Conservation (phyloP, 495 filamentous ascomycete genomes). For the Podospora pseudoanserina region DNA sequence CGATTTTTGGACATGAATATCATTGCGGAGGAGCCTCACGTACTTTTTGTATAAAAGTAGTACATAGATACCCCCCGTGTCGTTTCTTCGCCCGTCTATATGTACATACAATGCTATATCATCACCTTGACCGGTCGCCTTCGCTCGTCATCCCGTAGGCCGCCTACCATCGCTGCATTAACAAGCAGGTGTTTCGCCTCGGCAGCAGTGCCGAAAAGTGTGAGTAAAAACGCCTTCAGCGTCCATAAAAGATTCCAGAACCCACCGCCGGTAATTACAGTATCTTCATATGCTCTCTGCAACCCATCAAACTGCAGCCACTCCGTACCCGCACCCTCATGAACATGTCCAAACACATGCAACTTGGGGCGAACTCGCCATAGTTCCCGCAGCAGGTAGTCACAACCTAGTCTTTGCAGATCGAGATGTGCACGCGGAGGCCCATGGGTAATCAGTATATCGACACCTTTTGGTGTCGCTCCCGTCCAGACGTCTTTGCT, state of each 20-base stretch:
- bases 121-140: conserved; percentile 13
- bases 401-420: conserved; percentile 55
- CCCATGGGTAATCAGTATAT: conserved; percentile 74
- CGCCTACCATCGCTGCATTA: conserved; percentile 16
- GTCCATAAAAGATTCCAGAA: conserved; percentile 19
- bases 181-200: conserved; percentile 21
- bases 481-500: conserved; percentile 23
- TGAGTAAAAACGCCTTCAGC: not conserved
- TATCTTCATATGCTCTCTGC: conserved; percentile 23
- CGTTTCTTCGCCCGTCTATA: not conserved
- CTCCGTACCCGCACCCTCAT: conserved; percentile 50
- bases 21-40: conserved; percentile 10
- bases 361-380: conserved; percentile 63
- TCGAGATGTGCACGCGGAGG: conserved; percentile 65
- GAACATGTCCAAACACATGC: conserved; percentile 78
- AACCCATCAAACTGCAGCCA: conserved; percentile 25
- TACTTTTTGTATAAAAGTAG: conserved; percentile 6
- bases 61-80: not conserved
- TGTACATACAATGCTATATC: not conserved
- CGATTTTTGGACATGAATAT: conserved; percentile 13
- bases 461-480: conserved; percentile 54
- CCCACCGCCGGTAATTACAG: conserved; percentile 23
- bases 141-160: conserved; percentile 17
- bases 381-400: conserved; percentile 60
- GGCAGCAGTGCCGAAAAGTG: too few relatives aligned